Base-by-base conservation (phyloP, 331 rosid genomes). In the Malus hybrid region DNA sequence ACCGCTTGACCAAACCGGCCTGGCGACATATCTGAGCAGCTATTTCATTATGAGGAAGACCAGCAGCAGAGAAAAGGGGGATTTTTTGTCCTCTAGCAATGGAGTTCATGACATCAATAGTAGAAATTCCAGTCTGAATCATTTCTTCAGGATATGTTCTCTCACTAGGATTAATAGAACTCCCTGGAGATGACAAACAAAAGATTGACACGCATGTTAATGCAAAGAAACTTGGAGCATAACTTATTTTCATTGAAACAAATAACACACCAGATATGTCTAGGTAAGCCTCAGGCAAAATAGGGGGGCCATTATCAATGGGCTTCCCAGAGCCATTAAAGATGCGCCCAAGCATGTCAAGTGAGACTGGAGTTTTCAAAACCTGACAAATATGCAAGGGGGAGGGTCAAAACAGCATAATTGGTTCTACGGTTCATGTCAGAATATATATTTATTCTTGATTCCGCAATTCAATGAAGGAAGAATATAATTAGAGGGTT, bases 11-110 rank as follows among this genome's bases (percentile, higher is more conserved):
- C 86, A 95, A 80, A 70, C 99, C 99, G 86, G 99, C 99, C 81
- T 95, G 99, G 71, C 99, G 99, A 84, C 99, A 95, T 68, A 95
- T 95, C 84, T 95, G 99, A 46, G 99, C 99, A 79, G 99, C 99
- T 18, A 95, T 95, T 87, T 95, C 99, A 75, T 92, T 95, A 78
- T 95, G 99, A 66, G 99, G 97, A 73, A 95, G 99, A 89, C 99
- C 99, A 44, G 99, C 99, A 83, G 99, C 99, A 48, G 99, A 95
- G 84, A 95, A 95, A 65, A 95, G 89, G 30, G 99, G 99, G 77
- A 92, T 95, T 88, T 95, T 95, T 80, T 95, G 99, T 81, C 99
- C 99, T 85, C 99, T 90, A 50, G 97, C 98, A 88, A 95, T 95
- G 81, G 99, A 95, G 80, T 95, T 95, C 99, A 95, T 95, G 76